Base-by-base conservation (phyloP, 2,329 filamentous ascomycete genomes). In the Salinomyces thailandicus region DNA sequence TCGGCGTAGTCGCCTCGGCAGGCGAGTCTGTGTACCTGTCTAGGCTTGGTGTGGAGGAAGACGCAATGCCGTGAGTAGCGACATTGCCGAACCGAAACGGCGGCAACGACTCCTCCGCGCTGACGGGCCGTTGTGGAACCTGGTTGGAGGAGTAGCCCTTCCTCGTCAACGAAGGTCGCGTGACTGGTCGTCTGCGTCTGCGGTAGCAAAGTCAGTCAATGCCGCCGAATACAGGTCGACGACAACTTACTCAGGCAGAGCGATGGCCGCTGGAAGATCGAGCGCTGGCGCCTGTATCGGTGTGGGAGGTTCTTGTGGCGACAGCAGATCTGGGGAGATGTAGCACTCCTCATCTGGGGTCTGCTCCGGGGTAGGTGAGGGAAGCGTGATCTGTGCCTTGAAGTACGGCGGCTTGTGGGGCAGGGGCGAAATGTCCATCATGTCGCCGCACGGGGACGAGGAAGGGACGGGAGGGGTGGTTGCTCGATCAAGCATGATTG, bases 371-470 rank as follows among this genome's bases (percentile, higher is more conserved):
- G 80, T 81, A 2, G 85, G 84, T 18, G 84, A 87, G 18, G 76
- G 72, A 36, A 85, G 62, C 46, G 81, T 77, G 44, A 83, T 68
- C 48, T 81, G 71, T 18, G 69, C 60, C 31, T 66, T 55, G 45
- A 70, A 65, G 60, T 62, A 70, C 9, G 81, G 72, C 18, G 73
- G 68, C 67, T 94, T 95, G 67, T 94, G 85, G 42, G 86, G 87
- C 27, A 96, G 65, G 26, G 91, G 89, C 30, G 89, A 95, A 60
- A 95, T 79, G 55, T 96, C 87, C 85, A 96, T 94, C 38, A 77
- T 70, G 59, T 94, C 86, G 22, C 73, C 72, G 37, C 75, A 76
- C 5, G 87, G 86, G 30, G 89, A 93, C 5, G 87, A 95, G 2
- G 85, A 82, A 15, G 46, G 43, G 35, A 93, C 69, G 29, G 85